phyloP scores from a whole-genome alignment of 2,329 filamentous ascomycete species.

The Trichoderma aggressivum region DNA sequence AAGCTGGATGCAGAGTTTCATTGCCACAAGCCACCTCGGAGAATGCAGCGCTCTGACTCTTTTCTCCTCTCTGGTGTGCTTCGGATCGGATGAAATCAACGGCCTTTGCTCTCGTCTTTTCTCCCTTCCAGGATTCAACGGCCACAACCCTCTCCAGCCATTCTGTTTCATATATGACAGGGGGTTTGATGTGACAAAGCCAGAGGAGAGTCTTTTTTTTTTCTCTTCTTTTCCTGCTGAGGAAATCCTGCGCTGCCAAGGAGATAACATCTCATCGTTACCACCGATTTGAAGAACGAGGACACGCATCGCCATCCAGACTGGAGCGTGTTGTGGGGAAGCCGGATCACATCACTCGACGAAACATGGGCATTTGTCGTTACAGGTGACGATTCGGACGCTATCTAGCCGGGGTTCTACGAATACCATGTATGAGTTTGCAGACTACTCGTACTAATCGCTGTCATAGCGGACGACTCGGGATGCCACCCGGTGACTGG shows the following conservation, averaged over 20 bases:
- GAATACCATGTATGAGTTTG: neutral
- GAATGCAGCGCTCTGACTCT: neutral
- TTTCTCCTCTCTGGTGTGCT: neutral
- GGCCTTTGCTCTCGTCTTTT: neutral
- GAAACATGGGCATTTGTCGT: neutral
- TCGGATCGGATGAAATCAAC: neutral
- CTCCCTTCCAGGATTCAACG: neutral
- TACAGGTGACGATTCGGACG: slow-evolving; percentile 1
- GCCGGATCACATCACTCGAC: neutral
- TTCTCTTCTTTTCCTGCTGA: neutral
- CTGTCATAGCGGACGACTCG: neutral
- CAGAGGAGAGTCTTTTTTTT: neutral
- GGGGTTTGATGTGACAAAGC: neutral
- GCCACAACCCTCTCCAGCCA: neutral
- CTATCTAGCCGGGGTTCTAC: neutral
- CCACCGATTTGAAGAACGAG: neutral
- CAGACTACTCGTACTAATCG: neutral
- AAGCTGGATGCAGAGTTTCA: neutral
- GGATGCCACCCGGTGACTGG: neutral
- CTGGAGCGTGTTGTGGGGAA: neutral
- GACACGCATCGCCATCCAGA: neutral
- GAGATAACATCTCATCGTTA: neutral
- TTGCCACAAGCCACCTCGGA: neutral
- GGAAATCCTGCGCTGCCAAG: neutral
- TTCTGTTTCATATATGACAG: slow-evolving; percentile 1